Base-by-base conservation (phyloP, 192 early-diverging fungal species). In the Backusella mclennaniae region DNA sequence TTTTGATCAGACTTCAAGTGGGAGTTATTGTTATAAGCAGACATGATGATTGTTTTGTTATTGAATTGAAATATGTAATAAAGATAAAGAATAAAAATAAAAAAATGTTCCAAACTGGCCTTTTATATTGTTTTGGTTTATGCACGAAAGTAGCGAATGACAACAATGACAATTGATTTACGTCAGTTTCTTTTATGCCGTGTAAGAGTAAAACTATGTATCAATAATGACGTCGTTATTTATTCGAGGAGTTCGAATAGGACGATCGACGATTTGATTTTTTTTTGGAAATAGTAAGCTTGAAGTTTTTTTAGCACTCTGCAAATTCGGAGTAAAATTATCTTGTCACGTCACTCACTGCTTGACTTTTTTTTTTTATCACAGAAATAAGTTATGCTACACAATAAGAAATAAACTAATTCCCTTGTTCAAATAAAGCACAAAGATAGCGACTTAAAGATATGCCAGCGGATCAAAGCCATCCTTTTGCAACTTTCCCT, bases 401-500 rank as follows among this genome's bases (percentile, higher is more conserved):
- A 63, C 56, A 63, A 29, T 63, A 26, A 29, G 56, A 63, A 49
- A 63, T 63, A 63, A 63, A 29, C 23, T n/a, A 63, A 63, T 63
- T 63, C 56, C 56, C 56, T 63, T 63, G 56, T 29, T 14, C 49
- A 19, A 53, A 53, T 53, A 53, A 14, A 63, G 56, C 23, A 63
- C 23, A 11, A 3, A 63, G 4, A 53, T 29, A 63, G 1, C 7
- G 9, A 26, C 12, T 63, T 26, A 9, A 69, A 41, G n/a, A 36
- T 31, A 78, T 78, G 77, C 41, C 77, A 19, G 36, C 77, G 33
- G 77, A 78, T 39, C 53, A 71, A 36, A 73, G 77, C 33, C 77
- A 73, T 31, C 78, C 78, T 53, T 79, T 63, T 79, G 52, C 76
- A 3, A 67, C 53, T 17, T 82, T 82, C 49, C 76, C 80, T n/a